Evolutionary conservation across 2,329 filamentous ascomycete genomes (phyloP).

Genomic region (Zasmidium angulare): DNA sequence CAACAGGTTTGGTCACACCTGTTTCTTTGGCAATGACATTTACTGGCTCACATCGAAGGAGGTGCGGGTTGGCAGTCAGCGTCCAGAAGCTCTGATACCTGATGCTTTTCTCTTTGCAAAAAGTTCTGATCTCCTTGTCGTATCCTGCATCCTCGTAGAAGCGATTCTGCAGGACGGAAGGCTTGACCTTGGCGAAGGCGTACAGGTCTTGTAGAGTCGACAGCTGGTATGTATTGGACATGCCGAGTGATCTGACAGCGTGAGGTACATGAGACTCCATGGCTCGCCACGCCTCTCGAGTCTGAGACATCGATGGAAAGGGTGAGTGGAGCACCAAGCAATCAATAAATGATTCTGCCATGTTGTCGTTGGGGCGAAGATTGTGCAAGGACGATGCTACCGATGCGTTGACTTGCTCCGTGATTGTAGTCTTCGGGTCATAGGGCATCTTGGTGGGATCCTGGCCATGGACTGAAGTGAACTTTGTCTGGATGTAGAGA

Average conservation of each 20-base stretch:
- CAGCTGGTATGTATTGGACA: slow-evolving; percentile 68
- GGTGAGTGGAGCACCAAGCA: slow-evolving; percentile 61
- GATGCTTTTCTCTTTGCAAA: slow-evolving; percentile 54
- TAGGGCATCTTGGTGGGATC: slow-evolving; percentile 61
- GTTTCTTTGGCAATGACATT: slow-evolving; percentile 47
- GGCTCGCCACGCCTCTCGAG: slow-evolving; percentile 64
- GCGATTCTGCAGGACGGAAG: slow-evolving; percentile 72
- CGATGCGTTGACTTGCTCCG: slow-evolving; percentile 66
- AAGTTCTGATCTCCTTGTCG: slow-evolving; percentile 60
- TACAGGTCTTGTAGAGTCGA: slow-evolving; percentile 56
- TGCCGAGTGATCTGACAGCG: slow-evolving; percentile 66
- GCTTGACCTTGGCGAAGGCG: slow-evolving; percentile 49
- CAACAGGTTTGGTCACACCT: slow-evolving; percentile 46
- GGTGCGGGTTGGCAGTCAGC: slow-evolving; percentile 56
- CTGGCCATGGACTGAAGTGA: slow-evolving; percentile 65
- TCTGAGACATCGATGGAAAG: slow-evolving; percentile 50
- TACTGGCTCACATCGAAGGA: slow-evolving; percentile 52
- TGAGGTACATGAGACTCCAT: slow-evolving; percentile 67
- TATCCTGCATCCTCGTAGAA: slow-evolving; percentile 63
- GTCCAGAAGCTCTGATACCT: slow-evolving; percentile 64
- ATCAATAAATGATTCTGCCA: slow-evolving; percentile 55
- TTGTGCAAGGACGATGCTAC: slow-evolving; percentile 66
- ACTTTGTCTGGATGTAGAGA: slow-evolving; percentile 83
- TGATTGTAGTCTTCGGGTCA: slow-evolving; percentile 56
- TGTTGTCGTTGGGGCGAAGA: slow-evolving; percentile 47